Percentiles rank a stretch among this genome's conserved stretches.
These are phyloP conservation scores for Chlorella sp. DNA, from an alignment of 139 green algal species.

Conservation along the genomic window DNA sequence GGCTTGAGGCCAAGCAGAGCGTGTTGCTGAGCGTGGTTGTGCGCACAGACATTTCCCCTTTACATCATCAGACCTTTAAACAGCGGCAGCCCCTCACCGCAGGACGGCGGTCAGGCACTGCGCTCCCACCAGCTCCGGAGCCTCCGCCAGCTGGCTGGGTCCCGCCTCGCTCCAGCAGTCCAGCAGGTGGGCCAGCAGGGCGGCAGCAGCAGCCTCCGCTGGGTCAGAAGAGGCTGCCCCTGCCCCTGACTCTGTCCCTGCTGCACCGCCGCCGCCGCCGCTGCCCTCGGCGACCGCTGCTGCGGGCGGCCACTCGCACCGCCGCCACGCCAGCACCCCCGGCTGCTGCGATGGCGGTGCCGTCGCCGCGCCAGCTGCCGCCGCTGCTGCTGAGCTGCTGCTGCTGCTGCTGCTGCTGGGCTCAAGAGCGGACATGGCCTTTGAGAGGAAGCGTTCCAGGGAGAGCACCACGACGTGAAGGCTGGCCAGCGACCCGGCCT, in stretches of 20 bases:
- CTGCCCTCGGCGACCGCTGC: background rate
- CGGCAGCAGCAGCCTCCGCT: background rate
- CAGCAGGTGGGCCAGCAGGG: constrained; percentile 53
- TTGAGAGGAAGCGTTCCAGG: constrained; percentile 29
- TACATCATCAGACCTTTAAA: too few species aligned
- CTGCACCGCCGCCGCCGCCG: background rate
- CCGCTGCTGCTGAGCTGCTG: constrained; percentile 10
- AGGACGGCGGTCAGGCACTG: constrained; percentile 37
- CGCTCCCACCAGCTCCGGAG: constrained; percentile 48
- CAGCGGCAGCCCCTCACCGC: background rate
- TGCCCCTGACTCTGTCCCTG: background rate
- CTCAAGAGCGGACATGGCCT: background rate
- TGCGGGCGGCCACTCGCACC: constrained; percentile 1
- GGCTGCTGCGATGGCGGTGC: background rate
- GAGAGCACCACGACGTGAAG: constrained; percentile 49
- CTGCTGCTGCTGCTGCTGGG: background rate
- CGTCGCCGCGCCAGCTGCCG: background rate
- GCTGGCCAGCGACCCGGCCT: constrained; percentile 55
- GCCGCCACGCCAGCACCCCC: constrained; percentile 14
- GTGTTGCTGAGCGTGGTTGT: too few species aligned
- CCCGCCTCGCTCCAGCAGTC: constrained; percentile 61
- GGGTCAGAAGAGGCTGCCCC: background rate
- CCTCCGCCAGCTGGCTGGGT: constrained; percentile 44
- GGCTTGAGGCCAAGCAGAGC: background rate
- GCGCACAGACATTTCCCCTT: too few species aligned